Conservation (phyloP, 495 filamentous ascomycete genomes). For the Trichoderma erinaceum region DNA sequence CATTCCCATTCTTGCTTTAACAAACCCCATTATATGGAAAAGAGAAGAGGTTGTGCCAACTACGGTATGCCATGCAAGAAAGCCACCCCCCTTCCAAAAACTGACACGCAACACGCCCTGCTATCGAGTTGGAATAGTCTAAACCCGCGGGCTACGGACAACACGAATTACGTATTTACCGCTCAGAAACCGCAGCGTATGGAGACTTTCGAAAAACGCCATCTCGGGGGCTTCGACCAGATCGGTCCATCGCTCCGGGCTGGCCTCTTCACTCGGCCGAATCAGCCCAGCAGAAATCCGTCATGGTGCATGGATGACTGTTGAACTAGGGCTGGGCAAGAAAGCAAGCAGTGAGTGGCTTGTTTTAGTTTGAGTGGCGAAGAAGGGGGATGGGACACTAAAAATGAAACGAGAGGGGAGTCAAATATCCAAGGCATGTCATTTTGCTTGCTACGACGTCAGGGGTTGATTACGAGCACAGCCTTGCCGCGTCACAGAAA, state of each 20-base stretch:
- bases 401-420: too few relatives aligned
- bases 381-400: neutral
- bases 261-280: constrained; percentile 5
- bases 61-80: neutral
- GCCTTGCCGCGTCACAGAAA: too few relatives aligned
- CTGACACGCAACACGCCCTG: neutral
- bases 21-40: neutral
- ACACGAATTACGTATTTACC: too few relatives aligned
- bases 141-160: neutral
- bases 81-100: neutral
- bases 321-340: neutral
- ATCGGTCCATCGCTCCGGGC: constrained; percentile 10
- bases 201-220: neutral
- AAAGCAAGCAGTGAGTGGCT: neutral
- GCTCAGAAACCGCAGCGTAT: neutral
- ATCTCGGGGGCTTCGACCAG: constrained; percentile 9
- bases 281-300: neutral
- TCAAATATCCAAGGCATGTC: too few relatives aligned
- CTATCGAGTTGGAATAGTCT: neutral
- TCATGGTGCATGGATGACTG: neutral
- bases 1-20: neutral
- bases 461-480: too few relatives aligned
- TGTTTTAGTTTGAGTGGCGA: neutral
- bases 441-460: too few relatives aligned
- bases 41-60: neutral